phyloP scores from a whole-genome alignment of 2,329 filamentous ascomycete species.

The Cadophora malorum region DNA sequence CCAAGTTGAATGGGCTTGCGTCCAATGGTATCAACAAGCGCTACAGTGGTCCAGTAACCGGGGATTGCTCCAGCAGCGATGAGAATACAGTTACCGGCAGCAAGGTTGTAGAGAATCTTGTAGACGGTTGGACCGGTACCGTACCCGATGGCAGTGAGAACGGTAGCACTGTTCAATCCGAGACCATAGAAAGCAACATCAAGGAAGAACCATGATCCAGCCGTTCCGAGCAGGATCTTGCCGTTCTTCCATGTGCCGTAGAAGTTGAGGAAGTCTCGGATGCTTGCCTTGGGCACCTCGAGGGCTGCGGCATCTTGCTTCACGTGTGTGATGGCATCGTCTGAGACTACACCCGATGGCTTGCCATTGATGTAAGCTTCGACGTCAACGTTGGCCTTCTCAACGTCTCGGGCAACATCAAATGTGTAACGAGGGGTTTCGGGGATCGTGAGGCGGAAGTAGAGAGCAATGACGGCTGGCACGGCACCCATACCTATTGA shows the following conservation, averaged over 20 bases:
- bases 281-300: conserved; percentile 70
- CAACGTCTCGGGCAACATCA: conserved; percentile 76
- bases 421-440: conserved; percentile 91
- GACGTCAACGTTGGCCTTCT: conserved; percentile 75
- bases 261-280: conserved; percentile 72
- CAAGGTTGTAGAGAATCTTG: conserved; percentile 73
- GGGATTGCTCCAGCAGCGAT: conserved; percentile 80
- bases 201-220: conserved; percentile 81
- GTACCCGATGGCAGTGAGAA: conserved; percentile 77
- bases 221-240: conserved; percentile 78
- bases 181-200: conserved; percentile 64
- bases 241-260: conserved; percentile 75
- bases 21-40: not conserved
- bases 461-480: conserved; percentile 80
- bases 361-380: conserved; percentile 75
- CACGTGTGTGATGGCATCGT: conserved; percentile 67
- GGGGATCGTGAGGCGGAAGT: conserved; percentile 84
- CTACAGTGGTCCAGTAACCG: conserved; percentile 71
- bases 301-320: conserved; percentile 48
- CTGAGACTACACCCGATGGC: conserved; percentile 61
- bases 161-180: conserved; percentile 76
- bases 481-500: conserved; percentile 68
- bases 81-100: conserved; percentile 76
- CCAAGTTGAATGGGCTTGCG: conserved; percentile 47
- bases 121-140: conserved; percentile 67